Base-by-base conservation (phyloP, 805 yeast species). In the Ogataea pignaliae region DNA sequence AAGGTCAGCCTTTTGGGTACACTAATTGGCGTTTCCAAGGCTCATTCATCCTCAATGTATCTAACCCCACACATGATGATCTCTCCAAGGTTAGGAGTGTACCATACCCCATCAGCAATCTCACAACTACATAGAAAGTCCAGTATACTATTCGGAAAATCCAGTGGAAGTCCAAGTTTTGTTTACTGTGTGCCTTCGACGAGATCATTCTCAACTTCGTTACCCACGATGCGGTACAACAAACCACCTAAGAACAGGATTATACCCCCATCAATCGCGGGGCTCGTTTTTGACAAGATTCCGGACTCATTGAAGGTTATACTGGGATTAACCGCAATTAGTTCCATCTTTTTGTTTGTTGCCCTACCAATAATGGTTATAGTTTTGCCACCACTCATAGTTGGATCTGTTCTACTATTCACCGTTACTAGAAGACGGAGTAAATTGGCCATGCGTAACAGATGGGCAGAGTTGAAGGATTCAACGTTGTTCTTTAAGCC, bases 301-400 rank as follows among this genome's bases (percentile, higher is more conserved):
- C 69, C 69, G 2, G 68, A 64, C 41, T 47, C 60, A 17, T 26
- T 62, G 29, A 64, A 63, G 39, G 32, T 63, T 16, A 37, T 59
- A 2, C 39, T 55, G 6, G 54, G 57, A 10, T 43, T 62, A 21
- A 52, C 63, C 2, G 54, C 57, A 2, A 46, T 59, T 3, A 54
- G 60, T 9, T 55, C 58, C 16, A 41, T 65, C 14, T 44, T 64
- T 21, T 45, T 65, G 1, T 63, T 59, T 47, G 63, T 64, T 32
- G 66, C 67, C 7, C 45, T 61, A 2, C 68, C 68, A 7, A 39
- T 64, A 2, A 41, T 64, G 29, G 42, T 56, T n/a, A 39, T 66
- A 11, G 57, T 59, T 11, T 42, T 62, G 4, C 70, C 70, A 7
- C 64, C 69, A 2, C 12, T 61, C 7, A 16, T 61, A 3, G 29